Conservation (phyloP, 257 asterid genomes). For the Solanum pinnatisectum region DNA sequence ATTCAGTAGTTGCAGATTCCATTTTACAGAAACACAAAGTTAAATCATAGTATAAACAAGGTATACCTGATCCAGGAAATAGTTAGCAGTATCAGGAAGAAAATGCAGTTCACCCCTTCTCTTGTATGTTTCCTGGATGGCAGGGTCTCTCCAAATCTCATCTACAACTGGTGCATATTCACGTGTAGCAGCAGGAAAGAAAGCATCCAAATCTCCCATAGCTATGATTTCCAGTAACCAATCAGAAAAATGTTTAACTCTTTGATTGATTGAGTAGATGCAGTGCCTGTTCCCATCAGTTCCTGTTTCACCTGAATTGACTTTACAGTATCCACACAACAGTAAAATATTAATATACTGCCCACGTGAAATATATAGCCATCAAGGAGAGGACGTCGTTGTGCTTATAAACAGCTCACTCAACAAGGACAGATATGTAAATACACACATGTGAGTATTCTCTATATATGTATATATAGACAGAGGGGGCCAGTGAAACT, state of each 20-base stretch:
- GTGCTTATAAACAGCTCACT: neutral
- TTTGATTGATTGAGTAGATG: conserved; percentile 39
- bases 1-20: neutral
- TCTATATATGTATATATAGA: neutral
- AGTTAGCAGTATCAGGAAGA: conserved; percentile 52
- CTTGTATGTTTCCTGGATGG: conserved; percentile 67
- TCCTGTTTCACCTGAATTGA: conserved; percentile 18
- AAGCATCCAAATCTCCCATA: conserved; percentile 33
- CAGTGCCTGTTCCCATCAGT: conserved; percentile 23
- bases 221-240: conserved; percentile 44
- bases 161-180: conserved; percentile 44
- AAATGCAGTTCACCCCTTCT: conserved; percentile 38
- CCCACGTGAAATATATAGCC: neutral
- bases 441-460: neutral
- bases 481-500: neutral
- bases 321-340: neutral
- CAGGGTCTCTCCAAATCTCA: conserved; percentile 67
- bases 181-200: conserved; percentile 44
- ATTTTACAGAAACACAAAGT: neutral
- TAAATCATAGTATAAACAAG: neutral
- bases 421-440: neutral
- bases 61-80: conserved; percentile 57
- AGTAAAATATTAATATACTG: neutral
- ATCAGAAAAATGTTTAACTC: conserved; percentile 36
- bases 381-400: neutral